These are phyloP conservation scores for Dioszegia crocea DNA, from an alignment of 768 basidiomycete species.

Conservation along the genomic window DNA sequence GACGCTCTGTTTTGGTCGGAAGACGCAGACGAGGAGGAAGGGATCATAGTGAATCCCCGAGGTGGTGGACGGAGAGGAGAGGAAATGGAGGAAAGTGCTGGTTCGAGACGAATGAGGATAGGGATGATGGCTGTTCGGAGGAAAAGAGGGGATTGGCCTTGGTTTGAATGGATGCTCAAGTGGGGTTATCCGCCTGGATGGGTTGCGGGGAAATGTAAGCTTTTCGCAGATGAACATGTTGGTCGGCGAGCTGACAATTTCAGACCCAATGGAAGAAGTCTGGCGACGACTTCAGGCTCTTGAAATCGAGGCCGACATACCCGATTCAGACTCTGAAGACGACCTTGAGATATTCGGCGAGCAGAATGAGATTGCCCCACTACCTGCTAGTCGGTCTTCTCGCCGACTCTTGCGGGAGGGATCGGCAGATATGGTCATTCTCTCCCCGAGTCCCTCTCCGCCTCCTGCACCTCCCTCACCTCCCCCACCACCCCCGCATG, in stretches of 20 bases:
- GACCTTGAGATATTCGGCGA: conserved; percentile 25
- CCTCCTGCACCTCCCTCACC: not conserved
- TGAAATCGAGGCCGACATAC: not conserved
- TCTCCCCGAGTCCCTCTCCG: not conserved
- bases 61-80: not conserved
- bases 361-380: not conserved
- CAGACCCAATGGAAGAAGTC: conserved; percentile 33
- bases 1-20: conserved; percentile 29
- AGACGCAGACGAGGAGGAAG: conserved; percentile 12
- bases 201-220: conserved; percentile 29
- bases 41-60: not conserved
- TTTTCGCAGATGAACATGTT: no score
- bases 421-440: conserved; percentile 1
- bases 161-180: conserved; percentile 27
- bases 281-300: conserved; percentile 10
- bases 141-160: conserved; percentile 24
- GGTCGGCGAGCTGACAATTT: not conserved
- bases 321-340: conserved; percentile 15
- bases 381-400: not conserved
- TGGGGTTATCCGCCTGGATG: conserved; percentile 45
- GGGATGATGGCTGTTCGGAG: not conserved
- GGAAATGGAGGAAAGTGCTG: not conserved
- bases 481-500: not conserved
- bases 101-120: not conserved
- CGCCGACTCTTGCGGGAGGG: not conserved